These are phyloP conservation scores for Graphilbum sp. DNA, from an alignment of 2,329 filamentous ascomycete genomes.

Conservation along the genomic window DNA sequence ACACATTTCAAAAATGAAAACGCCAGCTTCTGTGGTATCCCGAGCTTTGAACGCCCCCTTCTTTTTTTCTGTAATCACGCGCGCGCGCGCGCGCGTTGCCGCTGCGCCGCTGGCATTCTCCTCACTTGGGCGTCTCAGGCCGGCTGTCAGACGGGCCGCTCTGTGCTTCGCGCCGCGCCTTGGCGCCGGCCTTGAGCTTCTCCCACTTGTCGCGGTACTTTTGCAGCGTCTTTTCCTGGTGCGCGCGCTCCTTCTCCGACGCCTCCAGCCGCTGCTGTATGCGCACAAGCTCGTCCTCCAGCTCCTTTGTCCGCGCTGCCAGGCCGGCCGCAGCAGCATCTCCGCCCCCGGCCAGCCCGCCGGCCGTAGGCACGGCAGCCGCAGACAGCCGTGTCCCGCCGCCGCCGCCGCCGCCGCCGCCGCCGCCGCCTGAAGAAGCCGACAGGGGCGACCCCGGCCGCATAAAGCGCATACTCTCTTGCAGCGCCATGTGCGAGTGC, in stretches of 20 bases:
- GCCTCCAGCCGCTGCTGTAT: slow-evolving; percentile 45
- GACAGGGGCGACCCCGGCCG: slow-evolving; percentile 36
- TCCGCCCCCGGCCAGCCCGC: background rate
- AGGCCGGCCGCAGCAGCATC: slow-evolving; percentile 25
- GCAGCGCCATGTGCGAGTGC: slow-evolving; percentile 68
- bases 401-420: slow-evolving; percentile 7
- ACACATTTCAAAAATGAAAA: no score
- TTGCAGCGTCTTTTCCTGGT: slow-evolving; percentile 36
- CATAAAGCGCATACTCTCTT: slow-evolving; percentile 61
- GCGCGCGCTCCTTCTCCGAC: slow-evolving; percentile 45
- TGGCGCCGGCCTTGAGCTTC: slow-evolving; percentile 42
- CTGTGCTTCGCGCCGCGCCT: slow-evolving; percentile 33
- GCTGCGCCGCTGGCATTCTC: background rate
- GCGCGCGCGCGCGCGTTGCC: no score
- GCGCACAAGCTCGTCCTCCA: slow-evolving; percentile 48
- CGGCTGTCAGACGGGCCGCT: slow-evolving; percentile 13
- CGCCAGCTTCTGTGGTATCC: no score
- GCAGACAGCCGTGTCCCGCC: no score
- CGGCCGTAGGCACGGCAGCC: no score
- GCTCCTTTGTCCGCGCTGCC: slow-evolving; percentile 37
- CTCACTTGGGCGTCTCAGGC: background rate
- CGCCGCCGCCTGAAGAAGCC: slow-evolving; percentile 11
- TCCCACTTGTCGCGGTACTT: slow-evolving; percentile 48
- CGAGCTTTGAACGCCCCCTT: no score
- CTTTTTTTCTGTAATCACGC: no score